These are phyloP conservation scores for Colletotrichum simmondsii DNA, from an alignment of 2,329 filamentous ascomycete genomes.

Conservation along the genomic window DNA sequence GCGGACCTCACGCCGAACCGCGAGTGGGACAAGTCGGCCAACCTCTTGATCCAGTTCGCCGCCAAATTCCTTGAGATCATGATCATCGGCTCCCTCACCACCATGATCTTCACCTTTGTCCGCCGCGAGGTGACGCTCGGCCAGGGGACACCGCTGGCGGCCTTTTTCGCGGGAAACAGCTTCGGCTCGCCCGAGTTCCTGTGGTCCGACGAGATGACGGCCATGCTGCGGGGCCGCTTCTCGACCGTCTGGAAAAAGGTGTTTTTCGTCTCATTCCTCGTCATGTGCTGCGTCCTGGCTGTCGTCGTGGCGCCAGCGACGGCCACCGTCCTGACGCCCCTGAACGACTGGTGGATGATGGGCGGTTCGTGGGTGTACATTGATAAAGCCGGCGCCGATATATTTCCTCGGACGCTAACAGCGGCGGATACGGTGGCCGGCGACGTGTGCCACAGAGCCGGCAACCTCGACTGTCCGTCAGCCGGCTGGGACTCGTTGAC, in stretches of 20 bases:
- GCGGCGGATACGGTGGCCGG: not conserved
- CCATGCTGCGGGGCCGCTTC: constrained; percentile 2
- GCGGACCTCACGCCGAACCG: not conserved
- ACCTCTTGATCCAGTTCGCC: not conserved
- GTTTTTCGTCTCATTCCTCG: not conserved
- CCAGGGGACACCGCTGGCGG: not conserved
- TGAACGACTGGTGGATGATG: constrained; percentile 4
- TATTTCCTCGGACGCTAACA: not conserved
- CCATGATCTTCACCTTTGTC: constrained; percentile 14
- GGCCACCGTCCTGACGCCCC: not conserved
- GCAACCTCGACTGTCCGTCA: not conserved
- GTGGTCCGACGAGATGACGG: not conserved
- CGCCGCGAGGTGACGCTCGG: not conserved
- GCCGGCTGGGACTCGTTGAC: constrained; percentile 1
- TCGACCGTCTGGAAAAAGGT: not conserved
- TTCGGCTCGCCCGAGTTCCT: not conserved
- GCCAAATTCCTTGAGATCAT: constrained; percentile 1
- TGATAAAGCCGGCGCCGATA: not conserved
- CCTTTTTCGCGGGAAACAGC: not conserved
- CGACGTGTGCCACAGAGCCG: not conserved
- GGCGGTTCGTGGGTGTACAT: constrained; percentile 2
- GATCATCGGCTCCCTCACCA: constrained; percentile 1
- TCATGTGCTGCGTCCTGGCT: not conserved
- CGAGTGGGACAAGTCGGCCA: not conserved
- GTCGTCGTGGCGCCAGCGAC: not conserved